A percentile compares a stretch with the other conserved stretches of the same genome.
Evolutionary conservation across 2,329 filamentous ascomycete species (phyloP).

Genomic region (Arthroderma sp.): DNA sequence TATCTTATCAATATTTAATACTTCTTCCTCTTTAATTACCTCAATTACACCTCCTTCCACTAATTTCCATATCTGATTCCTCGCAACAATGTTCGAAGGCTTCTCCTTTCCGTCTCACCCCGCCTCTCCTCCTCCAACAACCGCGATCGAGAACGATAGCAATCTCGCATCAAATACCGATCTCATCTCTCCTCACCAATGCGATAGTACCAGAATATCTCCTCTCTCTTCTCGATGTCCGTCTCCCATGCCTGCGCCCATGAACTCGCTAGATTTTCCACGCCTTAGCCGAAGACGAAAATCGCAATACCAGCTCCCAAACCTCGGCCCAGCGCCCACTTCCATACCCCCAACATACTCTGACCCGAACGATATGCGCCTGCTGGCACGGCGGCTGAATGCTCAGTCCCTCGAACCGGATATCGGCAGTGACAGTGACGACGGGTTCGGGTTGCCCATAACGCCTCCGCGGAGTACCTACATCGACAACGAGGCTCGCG

Average conservation of each 20-base stretch:
- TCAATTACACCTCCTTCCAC: too few relatives aligned
- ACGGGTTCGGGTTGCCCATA: slow-evolving; percentile 13
- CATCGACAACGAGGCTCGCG: slow-evolving; percentile 2
- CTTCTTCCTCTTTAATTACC: too few relatives aligned
- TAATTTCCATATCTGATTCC: not conserved
- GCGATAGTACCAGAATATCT: slow-evolving; percentile 26
- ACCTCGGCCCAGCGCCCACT: slow-evolving; percentile 27
- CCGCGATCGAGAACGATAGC: slow-evolving; percentile 19
- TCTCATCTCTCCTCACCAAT: slow-evolving; percentile 19
- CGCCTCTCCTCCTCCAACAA: slow-evolving; percentile 21
- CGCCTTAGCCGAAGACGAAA: slow-evolving; percentile 1
- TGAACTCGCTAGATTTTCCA: slow-evolving; percentile 2
- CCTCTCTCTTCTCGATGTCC: slow-evolving; percentile 31
- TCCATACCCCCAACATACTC: slow-evolving; percentile 32
- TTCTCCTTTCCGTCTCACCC: slow-evolving; percentile 27
- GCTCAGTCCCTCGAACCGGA: slow-evolving; percentile 25
- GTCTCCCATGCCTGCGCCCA: slow-evolving; percentile 20
- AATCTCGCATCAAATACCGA: slow-evolving; percentile 4
- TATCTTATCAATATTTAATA: too few relatives aligned
- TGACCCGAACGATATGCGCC: slow-evolving; percentile 18
- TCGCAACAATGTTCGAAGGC: slow-evolving; percentile 26
- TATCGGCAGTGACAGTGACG: slow-evolving; percentile 10
- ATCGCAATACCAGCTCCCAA: slow-evolving; percentile 19
- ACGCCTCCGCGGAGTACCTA: slow-evolving; percentile 9
- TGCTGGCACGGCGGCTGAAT: slow-evolving; percentile 27